Conservation (phyloP, 1,284 basidiomycete genomes). For the Moesziomyces globuligerus region DNA sequence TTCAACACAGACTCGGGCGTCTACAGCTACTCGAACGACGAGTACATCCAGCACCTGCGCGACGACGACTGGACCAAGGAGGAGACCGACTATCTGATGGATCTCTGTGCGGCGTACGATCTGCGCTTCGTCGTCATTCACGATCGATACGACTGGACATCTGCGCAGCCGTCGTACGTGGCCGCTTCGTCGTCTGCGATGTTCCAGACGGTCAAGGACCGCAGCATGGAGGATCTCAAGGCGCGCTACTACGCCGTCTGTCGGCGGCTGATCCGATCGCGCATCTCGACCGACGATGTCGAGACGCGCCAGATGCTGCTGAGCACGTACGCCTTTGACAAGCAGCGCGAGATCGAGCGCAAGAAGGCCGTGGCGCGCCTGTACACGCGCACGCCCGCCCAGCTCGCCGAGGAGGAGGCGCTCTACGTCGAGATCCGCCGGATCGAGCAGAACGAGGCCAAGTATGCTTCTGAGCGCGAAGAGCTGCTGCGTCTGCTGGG, state of each 20-base stretch:
- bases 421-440: constrained; percentile 93
- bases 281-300: constrained; percentile 68
- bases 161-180: constrained; percentile 24
- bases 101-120: constrained; percentile 83
- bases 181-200: constrained; percentile 1
- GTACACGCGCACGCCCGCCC: constrained; percentile 84
- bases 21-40: constrained; percentile 87
- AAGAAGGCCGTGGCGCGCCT: constrained; percentile 88
- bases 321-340: constrained; percentile 67
- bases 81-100: constrained; percentile 93
- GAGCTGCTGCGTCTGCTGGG: constrained; percentile 83
- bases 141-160: constrained; percentile 82
- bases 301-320: constrained; percentile 61
- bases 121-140: constrained; percentile 88
- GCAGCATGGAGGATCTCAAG: constrained; percentile 81
- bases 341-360: constrained; percentile 86
- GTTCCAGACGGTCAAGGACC: constrained; percentile 20
- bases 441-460: constrained; percentile 89
- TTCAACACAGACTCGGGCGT: constrained; percentile 79
- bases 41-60: constrained; percentile 83
- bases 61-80: constrained; percentile 91
- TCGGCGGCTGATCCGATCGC: constrained; percentile 82
- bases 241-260: constrained; percentile 93
- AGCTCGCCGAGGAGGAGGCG: constrained; percentile 94
- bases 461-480: constrained; percentile 88